Evolutionary conservation across 805 yeast genomes (phyloP), one percentile per base, ranked within the genome.

Genomic region (Phaffomyces antillensis): DNA sequence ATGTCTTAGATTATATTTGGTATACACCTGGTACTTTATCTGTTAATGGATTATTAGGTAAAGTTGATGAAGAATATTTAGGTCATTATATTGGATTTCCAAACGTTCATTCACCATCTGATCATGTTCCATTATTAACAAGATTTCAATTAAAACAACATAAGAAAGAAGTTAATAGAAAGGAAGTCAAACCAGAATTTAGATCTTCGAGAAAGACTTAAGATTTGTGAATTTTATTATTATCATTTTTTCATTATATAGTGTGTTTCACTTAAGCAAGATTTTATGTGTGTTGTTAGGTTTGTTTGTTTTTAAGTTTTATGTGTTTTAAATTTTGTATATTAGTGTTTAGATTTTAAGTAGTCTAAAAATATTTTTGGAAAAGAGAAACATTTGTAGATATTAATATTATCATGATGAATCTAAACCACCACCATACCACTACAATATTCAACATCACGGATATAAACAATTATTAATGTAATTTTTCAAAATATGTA

Each of bases 1-100:
- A 88, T 58, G 90, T 83, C 36, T 87, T 93, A 66, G 99, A 93
- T 68, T 93, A 93, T 62, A 82, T 93, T 47, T 95, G 98, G 96
- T 89, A 86, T 65, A 79, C 96, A 3, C 85, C 96, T 9, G 73
- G 81, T 13, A 72, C 80, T n/a, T 70, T 93, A 50, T 77, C 82
- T 45, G 96, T 93, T 9, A 81, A 81, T 54, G 97, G 96, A 9
- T 67, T 93, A 55, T 69, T 91, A 44, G 98, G 96, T 25, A 79
- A 80, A 54, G 78, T 90, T 37, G 97, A 91, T 61, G 73, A 73
- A 39, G 85, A 83, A 4, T 93, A 93, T 62, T 73, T 83, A 39
- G 69, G 76, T 45, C 81, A 81, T 53, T 80, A 80, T 49, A 83
- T 93, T 61, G 99, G 98, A 8, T 81, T 93, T 64, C 99, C 99